Conservation (phyloP, 495 filamentous ascomycete species). For the Massariosphaeria phaeospora region DNA sequence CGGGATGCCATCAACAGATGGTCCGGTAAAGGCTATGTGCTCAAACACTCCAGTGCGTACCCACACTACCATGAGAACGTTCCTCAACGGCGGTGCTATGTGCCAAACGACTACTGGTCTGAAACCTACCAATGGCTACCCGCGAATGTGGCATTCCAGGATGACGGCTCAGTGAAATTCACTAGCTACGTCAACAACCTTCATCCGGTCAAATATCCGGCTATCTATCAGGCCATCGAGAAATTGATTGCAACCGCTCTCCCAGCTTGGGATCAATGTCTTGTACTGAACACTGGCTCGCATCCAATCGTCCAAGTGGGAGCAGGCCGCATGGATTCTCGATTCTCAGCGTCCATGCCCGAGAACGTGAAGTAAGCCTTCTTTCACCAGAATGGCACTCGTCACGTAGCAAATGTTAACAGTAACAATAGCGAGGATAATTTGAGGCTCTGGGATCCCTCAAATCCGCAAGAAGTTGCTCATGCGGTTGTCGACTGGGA, state of each 20-base stretch:
- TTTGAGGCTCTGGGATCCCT: conserved; percentile 8
- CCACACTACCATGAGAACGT: background rate
- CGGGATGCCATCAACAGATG: conserved; percentile 19
- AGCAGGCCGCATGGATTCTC: conserved; percentile 6
- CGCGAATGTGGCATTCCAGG: conserved; percentile 16
- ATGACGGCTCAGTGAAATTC: conserved; percentile 12
- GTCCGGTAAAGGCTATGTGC: conserved; percentile 14
- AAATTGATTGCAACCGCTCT: conserved; percentile 9
- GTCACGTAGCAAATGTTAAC: background rate
- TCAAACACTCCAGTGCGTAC: background rate
- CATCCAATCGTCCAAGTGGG: conserved; percentile 5
- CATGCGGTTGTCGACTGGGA: conserved; percentile 4
- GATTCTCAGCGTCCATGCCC: conserved; percentile 1
- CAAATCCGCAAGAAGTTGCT: conserved; percentile 9
- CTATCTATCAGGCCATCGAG: conserved; percentile 21
- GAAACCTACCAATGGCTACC: conserved; percentile 25
- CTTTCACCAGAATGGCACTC: background rate
- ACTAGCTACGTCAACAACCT: conserved; percentile 29
- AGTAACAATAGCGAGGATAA: conserved; percentile 14
- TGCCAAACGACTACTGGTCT: conserved; percentile 16
- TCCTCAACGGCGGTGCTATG: background rate
- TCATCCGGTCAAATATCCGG: conserved; percentile 15
- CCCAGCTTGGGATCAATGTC: conserved; percentile 26
- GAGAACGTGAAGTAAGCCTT: conserved; percentile 14
- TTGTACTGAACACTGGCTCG: conserved; percentile 1